phyloP scores from a whole-genome alignment of 1,284 basidiomycete genomes.

The Amylostereum areolatum region DNA sequence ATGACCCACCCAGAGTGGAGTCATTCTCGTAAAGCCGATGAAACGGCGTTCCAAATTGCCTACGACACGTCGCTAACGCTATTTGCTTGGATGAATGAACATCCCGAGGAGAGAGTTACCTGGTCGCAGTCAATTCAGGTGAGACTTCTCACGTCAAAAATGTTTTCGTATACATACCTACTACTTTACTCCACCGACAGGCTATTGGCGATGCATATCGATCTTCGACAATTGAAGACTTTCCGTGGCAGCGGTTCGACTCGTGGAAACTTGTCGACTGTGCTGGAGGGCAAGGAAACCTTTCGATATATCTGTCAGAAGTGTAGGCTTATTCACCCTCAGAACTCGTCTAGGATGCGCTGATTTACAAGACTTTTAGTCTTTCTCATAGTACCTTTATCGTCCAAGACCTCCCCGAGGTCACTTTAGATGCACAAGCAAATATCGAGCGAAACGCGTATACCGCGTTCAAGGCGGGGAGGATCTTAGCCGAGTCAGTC shows the following conservation, averaged over 20 bases:
- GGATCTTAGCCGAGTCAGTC: constrained; percentile 6
- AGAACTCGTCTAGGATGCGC: too few relatives aligned
- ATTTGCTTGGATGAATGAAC: constrained; percentile 14
- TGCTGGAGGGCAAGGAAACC: constrained; percentile 14
- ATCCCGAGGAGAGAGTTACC: constrained; percentile 6
- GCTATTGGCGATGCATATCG: constrained; percentile 11
- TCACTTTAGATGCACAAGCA: constrained; percentile 5
- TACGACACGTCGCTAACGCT: constrained; percentile 15
- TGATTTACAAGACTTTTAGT: background rate
- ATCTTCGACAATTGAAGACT: constrained; percentile 9
- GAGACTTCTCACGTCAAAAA: too few relatives aligned
- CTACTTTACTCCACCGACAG: background rate
- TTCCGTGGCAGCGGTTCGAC: constrained; percentile 11
- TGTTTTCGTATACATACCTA: background rate
- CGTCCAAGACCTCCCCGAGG: constrained; percentile 12
- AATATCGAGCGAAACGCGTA: constrained; percentile 5
- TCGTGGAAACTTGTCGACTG: constrained; percentile 10
- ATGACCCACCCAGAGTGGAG: constrained; percentile 19
- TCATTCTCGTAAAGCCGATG: constrained; percentile 13
- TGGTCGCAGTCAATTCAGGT: constrained; percentile 11
- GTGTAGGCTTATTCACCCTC: constrained; percentile 2
- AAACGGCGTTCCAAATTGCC: constrained; percentile 20
- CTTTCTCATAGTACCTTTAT: constrained; percentile 10
- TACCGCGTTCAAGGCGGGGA: background rate
- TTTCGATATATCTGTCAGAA: constrained; percentile 11